Percentiles rank a stretch among this genome's conserved stretches.
Evolutionary conservation across 2,329 filamentous ascomycete genomes (phyloP).

Genomic region (Lecanicillium sp.): DNA sequence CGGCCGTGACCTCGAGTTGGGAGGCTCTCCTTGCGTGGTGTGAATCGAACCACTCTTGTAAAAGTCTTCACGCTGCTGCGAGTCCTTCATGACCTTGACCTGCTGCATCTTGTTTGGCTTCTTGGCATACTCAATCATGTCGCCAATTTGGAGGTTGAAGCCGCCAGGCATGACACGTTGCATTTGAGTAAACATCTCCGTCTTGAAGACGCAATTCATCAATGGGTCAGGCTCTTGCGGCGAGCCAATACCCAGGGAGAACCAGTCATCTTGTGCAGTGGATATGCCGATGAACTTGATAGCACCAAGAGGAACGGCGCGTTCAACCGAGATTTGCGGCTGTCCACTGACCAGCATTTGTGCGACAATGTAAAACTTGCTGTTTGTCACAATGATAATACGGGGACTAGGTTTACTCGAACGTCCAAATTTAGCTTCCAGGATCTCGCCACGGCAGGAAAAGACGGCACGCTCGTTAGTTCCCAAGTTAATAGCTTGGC

Average conservation of each 20-base stretch:
- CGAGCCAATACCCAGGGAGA: conserved; percentile 83
- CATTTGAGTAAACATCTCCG: conserved; percentile 92
- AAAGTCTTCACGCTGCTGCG: conserved; percentile 64
- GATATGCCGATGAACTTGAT: conserved; percentile 85
- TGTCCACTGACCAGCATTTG: conserved; percentile 78
- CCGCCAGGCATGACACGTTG: conserved; percentile 70
- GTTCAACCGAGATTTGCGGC: conserved; percentile 71
- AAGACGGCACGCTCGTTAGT: conserved; percentile 72
- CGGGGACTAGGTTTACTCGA: conserved; percentile 90
- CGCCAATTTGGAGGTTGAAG: conserved; percentile 73
- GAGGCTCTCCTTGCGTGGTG: conserved; percentile 73
- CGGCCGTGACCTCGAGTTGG: conserved; percentile 72
- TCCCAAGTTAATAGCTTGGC: conserved; percentile 62
- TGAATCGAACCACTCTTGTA: conserved; percentile 95
- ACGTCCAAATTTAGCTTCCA: conserved; percentile 91
- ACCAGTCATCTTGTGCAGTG: conserved; percentile 88
- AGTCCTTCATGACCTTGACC: conserved; percentile 87
- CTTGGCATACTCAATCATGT: conserved; percentile 90
- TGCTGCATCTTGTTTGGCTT: conserved; percentile 87
- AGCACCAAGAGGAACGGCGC: conserved; percentile 71
- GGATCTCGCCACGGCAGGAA: conserved; percentile 80
- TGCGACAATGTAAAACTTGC: conserved; percentile 81
- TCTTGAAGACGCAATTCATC: conserved; percentile 89
- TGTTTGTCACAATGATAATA: conserved; percentile 74
- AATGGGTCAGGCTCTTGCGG: conserved; percentile 90